Conservation (phyloP, 176 grass and related monocot genomes). For the Oryza glaberrima region DNA sequence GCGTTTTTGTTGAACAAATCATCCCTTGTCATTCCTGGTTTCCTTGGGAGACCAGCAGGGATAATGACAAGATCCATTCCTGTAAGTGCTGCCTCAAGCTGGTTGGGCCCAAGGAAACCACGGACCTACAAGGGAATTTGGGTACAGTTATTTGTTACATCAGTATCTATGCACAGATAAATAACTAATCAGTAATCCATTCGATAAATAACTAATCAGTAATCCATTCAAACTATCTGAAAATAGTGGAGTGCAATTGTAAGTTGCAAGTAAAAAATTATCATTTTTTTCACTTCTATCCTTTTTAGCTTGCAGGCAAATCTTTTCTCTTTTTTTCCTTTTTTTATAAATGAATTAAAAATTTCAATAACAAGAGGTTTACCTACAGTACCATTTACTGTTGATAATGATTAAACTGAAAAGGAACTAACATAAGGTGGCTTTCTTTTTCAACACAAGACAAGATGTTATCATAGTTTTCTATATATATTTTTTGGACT, state of each 20-base stretch:
- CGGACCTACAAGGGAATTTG: slow-evolving; percentile 59
- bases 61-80: slow-evolving; percentile 98
- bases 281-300: neutral
- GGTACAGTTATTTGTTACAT: slow-evolving; percentile 3
- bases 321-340: no score
- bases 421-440: neutral
- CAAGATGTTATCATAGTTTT: neutral
- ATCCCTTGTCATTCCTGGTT: slow-evolving; percentile 98
- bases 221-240: neutral
- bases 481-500: neutral
- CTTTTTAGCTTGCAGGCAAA: neutral
- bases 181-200: neutral
- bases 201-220: neutral
- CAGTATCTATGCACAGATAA: neutral
- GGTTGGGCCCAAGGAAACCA: slow-evolving; percentile 75
- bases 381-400: neutral
- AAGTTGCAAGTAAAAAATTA: neutral
- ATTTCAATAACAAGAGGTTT: neutral
- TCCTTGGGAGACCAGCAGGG: slow-evolving; percentile 92
- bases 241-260: neutral
- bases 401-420: neutral
- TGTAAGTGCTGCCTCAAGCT: slow-evolving; percentile 85
- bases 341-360: neutral
- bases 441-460: slow-evolving; percentile 14
- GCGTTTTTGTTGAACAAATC: slow-evolving; percentile 99